Percentiles rank a stretch among this genome's conserved stretches.
Evolutionary conservation across 208 protist species (phyloP).

Genomic region (Acanthamoeba culbertsoni): DNA sequence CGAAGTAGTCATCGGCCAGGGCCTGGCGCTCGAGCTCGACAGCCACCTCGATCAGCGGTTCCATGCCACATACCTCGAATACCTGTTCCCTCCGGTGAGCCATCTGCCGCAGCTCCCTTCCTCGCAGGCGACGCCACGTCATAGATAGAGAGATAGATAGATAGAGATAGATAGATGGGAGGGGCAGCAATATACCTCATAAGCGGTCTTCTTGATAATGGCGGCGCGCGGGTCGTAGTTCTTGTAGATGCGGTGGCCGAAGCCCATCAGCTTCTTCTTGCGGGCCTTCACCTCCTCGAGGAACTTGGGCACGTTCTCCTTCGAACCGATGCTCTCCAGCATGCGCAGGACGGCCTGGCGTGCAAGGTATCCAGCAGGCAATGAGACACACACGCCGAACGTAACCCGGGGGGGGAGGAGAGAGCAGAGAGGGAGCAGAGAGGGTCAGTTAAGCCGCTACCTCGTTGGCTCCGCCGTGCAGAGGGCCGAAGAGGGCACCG

Average conservation of each 20-base stretch:
- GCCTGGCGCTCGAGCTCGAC: constrained; percentile 80
- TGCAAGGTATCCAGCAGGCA: too few relatives aligned
- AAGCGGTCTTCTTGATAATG: constrained; percentile 76
- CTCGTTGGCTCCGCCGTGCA: constrained; percentile 82
- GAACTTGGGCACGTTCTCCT: constrained; percentile 75
- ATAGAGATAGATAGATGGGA: too few relatives aligned
- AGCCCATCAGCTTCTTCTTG: constrained; percentile 82
- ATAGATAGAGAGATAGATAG: not conserved
- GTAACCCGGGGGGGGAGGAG: not conserved
- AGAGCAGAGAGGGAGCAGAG: not conserved
- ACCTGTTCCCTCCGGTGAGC: constrained; percentile 17
- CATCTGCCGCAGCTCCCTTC: not conserved
- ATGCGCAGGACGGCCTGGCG: constrained; percentile 83
- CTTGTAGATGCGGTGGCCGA: constrained; percentile 88
- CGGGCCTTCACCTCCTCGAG: constrained; percentile 75
- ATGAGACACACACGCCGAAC: too few relatives aligned
- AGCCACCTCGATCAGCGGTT: constrained; percentile 83
- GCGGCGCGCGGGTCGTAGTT: constrained; percentile 86
- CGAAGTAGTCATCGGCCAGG: constrained; percentile 84
- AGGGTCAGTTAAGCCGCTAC: not conserved
- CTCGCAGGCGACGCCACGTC: not conserved
- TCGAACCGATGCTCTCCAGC: constrained; percentile 83
- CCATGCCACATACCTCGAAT: constrained; percentile 66
- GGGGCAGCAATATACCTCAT: constrained; percentile 68
- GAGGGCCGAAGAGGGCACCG: constrained; percentile 82